phyloP scores from a whole-genome alignment of 2,329 filamentous ascomycete genomes.

The Rutstroemia sydowiana region DNA sequence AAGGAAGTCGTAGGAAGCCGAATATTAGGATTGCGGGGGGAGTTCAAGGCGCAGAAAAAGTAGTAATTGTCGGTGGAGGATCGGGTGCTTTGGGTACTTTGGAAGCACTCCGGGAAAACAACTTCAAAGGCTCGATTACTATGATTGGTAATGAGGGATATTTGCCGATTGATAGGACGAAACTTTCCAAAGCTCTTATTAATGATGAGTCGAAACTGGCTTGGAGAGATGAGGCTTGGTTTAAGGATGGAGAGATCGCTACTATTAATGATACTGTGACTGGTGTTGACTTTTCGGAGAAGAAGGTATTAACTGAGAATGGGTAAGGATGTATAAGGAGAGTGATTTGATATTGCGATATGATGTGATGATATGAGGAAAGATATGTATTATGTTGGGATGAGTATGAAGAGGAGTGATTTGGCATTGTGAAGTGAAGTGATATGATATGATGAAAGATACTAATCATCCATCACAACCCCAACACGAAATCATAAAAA shows the following conservation, averaged over 20 bases:
- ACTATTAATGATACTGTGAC: constrained; percentile 58
- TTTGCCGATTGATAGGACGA: constrained; percentile 84
- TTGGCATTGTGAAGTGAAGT: no score
- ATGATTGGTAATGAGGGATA: constrained; percentile 79
- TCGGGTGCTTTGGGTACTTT: constrained; percentile 75
- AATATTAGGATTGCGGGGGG: constrained; percentile 65
- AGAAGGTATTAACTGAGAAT: constrained; percentile 66
- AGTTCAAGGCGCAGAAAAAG: constrained; percentile 47
- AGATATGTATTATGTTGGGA: no score
- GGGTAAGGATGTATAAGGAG: no score
- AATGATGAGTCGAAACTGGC: constrained; percentile 73
- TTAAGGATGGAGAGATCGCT: constrained; percentile 53
- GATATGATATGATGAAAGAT: no score
- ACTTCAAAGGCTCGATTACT: constrained; percentile 73
- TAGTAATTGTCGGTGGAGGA: constrained; percentile 84
- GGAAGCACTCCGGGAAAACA: constrained; percentile 74
- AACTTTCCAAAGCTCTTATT: constrained; percentile 89
- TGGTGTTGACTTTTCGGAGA: constrained; percentile 66
- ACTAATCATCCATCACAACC: no score
- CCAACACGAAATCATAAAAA: no score
- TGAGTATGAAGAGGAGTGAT: no score
- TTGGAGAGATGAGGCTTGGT: constrained; percentile 72
- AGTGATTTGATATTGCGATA: no score
- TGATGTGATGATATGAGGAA: no score
- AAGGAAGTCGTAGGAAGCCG: constrained; percentile 64